Percentiles rank a stretch among this genome's conserved stretches.
phyloP scores from a whole-genome alignment of 306 rosid genomes.

The Carpinus fangiana region DNA sequence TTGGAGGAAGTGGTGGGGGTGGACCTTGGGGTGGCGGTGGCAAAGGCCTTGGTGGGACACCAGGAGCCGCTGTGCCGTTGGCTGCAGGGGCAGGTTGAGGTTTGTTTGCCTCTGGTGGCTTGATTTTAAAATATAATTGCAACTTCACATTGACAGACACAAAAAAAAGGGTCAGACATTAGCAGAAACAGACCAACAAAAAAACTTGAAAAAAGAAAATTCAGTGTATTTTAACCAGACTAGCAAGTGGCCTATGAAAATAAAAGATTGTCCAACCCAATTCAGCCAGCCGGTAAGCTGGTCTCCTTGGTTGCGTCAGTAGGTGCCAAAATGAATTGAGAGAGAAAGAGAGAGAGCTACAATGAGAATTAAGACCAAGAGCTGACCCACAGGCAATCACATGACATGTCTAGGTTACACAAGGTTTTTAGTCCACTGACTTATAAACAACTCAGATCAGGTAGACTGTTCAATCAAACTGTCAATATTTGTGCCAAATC shows the following conservation, averaged over 20 bases:
- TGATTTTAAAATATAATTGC: slow-evolving; percentile 85
- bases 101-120: slow-evolving; percentile 83
- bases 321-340: background rate
- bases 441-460: background rate
- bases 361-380: background rate
- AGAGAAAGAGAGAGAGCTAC: background rate
- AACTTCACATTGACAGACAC: slow-evolving; percentile 53
- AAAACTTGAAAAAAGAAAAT: background rate
- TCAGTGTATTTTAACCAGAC: background rate
- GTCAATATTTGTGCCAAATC: background rate
- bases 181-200: background rate
- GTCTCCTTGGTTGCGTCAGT: background rate
- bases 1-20: slow-evolving; percentile 81
- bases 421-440: background rate
- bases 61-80: slow-evolving; percentile 77
- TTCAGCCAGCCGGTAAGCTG: background rate
- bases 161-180: slow-evolving; percentile 14
- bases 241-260: background rate
- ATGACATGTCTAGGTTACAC: background rate
- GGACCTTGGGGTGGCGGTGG: slow-evolving; percentile 88
- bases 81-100: slow-evolving; percentile 66
- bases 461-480: background rate
- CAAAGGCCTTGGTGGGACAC: slow-evolving; percentile 80
- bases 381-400: background rate
- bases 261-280: background rate